phyloP scores from a whole-genome alignment of 208 protist species.

The Strigomonas culicis region DNA sequence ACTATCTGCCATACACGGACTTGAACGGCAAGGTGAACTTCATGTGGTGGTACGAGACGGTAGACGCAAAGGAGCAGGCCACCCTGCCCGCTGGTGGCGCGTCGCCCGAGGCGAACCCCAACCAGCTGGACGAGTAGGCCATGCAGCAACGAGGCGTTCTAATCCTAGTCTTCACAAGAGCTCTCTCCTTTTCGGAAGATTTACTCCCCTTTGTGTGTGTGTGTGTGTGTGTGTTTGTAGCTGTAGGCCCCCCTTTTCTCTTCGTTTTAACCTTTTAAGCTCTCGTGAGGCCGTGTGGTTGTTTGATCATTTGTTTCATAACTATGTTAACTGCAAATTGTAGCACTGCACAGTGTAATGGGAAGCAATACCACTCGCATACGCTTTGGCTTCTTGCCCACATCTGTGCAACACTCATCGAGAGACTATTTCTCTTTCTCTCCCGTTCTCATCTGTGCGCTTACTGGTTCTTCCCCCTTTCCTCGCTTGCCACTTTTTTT shows the following conservation, averaged over 20 bases:
- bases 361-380: neutral
- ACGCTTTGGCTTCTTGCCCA: constrained; percentile 5
- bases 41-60: constrained; percentile 93
- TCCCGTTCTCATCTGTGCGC: neutral
- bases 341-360: neutral
- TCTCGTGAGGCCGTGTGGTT: no score
- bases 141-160: no score
- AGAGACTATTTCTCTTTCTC: neutral
- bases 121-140: constrained; percentile 22
- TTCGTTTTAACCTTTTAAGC: no score
- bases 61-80: constrained; percentile 26
- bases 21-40: constrained; percentile 92
- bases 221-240: constrained; percentile 7
- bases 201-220: constrained; percentile 1
- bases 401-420: neutral
- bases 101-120: neutral
- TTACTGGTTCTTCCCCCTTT: neutral
- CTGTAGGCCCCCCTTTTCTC: constrained; percentile 5
- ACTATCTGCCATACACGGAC: constrained; percentile 91
- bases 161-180: no score
- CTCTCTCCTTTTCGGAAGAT: no score
- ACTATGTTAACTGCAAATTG: no score
- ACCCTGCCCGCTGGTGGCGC: constrained; percentile 34
- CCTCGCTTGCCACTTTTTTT: constrained; percentile 15
- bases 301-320: no score